Conservation (phyloP, 176 grass and related monocot species). For the Dactylis glomerata region DNA sequence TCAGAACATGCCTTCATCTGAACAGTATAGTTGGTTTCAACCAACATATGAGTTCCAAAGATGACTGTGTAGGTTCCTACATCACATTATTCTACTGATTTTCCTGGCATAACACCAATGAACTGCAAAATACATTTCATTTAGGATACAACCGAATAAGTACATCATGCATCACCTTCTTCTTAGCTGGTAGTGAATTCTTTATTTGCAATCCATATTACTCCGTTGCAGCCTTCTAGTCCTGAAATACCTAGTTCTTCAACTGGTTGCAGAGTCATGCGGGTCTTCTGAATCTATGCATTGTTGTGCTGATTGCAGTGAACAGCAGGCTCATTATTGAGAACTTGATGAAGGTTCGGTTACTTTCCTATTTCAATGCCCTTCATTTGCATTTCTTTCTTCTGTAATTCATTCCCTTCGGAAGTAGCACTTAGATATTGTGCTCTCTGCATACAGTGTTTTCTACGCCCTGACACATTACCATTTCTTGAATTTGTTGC, state of each 20-base stretch:
- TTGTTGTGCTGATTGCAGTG: slow-evolving; percentile 90
- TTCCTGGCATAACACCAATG: background rate
- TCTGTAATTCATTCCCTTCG: background rate
- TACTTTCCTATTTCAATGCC: background rate
- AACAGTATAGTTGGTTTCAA: background rate
- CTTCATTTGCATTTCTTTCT: background rate
- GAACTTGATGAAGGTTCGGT: slow-evolving; percentile 94
- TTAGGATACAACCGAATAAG: background rate
- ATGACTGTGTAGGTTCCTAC: background rate
- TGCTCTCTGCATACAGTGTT: slow-evolving; percentile 3
- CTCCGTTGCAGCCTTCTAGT: background rate
- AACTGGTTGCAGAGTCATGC: slow-evolving; percentile 84
- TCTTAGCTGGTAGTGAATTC: background rate
- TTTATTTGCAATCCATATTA: slow-evolving; percentile 3
- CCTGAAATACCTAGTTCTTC: slow-evolving; percentile 7
- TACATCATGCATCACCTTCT: background rate
- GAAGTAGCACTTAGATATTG: slow-evolving; percentile 3
- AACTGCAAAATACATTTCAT: background rate
- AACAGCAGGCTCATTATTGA: slow-evolving; percentile 98
- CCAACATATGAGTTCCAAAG: background rate
- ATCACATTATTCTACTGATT: background rate
- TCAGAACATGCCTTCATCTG: background rate
- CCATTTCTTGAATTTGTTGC: slow-evolving; percentile 23
- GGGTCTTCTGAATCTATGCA: slow-evolving; percentile 97
- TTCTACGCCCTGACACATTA: slow-evolving; percentile 4